These are phyloP conservation scores for Amanita brunnescens DNA, from an alignment of 768 basidiomycete species.

Conservation along the genomic window DNA sequence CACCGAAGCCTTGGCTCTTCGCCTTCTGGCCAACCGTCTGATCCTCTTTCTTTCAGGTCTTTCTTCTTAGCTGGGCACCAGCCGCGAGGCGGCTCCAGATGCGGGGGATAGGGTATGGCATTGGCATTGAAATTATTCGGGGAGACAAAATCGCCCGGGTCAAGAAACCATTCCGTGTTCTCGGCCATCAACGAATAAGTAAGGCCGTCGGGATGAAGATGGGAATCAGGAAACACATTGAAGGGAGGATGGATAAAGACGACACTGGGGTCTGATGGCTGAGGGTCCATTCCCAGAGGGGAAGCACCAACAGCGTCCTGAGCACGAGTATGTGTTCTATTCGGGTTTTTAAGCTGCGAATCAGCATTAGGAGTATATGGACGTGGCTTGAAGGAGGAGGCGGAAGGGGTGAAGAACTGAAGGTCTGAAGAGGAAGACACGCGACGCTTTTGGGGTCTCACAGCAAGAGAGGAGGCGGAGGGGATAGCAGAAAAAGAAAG, in stretches of 20 bases:
- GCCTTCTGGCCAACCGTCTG: conserved; percentile 71
- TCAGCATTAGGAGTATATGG: conserved; percentile 44
- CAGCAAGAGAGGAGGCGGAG: conserved; percentile 17
- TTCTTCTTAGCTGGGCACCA: conserved; percentile 87
- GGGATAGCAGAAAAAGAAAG: conserved; percentile 16
- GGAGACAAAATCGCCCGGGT: conserved; percentile 53
- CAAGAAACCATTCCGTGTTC: conserved; percentile 76
- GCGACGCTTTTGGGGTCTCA: conserved; percentile 39
- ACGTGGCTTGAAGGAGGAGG: conserved; percentile 55
- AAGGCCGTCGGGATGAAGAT: conserved; percentile 55
- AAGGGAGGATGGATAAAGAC: conserved; percentile 75
- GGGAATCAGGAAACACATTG: conserved; percentile 51
- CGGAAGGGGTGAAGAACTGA: conserved; percentile 55
- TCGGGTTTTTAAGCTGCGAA: conserved; percentile 16
- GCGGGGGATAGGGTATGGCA: conserved; percentile 64
- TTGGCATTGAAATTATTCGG: conserved; percentile 35
- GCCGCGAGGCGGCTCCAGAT: conserved; percentile 75
- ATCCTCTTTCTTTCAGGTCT: conserved; percentile 58
- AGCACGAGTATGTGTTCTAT: conserved; percentile 23
- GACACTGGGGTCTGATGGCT: conserved; percentile 52
- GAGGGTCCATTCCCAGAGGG: conserved; percentile 57
- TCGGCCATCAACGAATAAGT: conserved; percentile 65
- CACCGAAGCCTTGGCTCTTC: conserved; percentile 74
- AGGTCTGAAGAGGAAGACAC: conserved; percentile 37
- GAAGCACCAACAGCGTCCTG: conserved; percentile 37